Percentiles rank a stretch among this genome's conserved stretches.
phyloP scores from a whole-genome alignment of 805 yeast genomes.

The Myxozyma monticola region DNA sequence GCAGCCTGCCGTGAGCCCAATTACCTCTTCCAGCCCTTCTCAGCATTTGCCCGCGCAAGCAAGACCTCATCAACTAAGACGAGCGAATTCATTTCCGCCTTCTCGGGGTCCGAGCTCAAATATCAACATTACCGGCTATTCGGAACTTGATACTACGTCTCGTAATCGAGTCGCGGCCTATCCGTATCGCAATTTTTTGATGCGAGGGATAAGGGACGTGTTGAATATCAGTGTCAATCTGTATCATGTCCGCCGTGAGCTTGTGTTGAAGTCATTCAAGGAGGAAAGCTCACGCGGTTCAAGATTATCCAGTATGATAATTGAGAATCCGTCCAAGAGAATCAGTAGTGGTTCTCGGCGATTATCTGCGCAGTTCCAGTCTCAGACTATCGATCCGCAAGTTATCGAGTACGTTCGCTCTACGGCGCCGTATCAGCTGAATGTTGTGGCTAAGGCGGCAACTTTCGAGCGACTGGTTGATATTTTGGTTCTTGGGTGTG shows the following conservation, averaged over 20 bases:
- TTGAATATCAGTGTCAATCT: conserved; percentile 61
- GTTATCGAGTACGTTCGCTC: conserved; percentile 7
- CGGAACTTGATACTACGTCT: conserved; percentile 47
- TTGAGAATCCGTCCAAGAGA: conserved; percentile 50
- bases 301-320: conserved; percentile 48
- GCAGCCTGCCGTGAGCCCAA: too few species aligned
- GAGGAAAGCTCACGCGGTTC: conserved; percentile 40
- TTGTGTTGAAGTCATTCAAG: conserved; percentile 58
- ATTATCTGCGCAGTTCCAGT: conserved; percentile 33
- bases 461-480: conserved; percentile 76
- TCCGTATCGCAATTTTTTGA: conserved; percentile 47
- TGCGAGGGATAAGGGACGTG: conserved; percentile 60
- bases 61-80: conserved; percentile 24
- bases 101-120: conserved; percentile 16
- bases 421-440: conserved; percentile 32
- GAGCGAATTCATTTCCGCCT: conserved; percentile 44
- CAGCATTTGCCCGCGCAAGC: background rate
- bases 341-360: conserved; percentile 43
- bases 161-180: conserved; percentile 39
- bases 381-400: conserved; percentile 13
- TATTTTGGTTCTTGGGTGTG: conserved; percentile 69
- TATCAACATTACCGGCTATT: conserved; percentile 48
- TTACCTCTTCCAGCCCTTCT: background rate
- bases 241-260: conserved; percentile 54
- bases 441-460: conserved; percentile 65